Conservation (phyloP, 257 asterid species). For the Solanum peruvianum region DNA sequence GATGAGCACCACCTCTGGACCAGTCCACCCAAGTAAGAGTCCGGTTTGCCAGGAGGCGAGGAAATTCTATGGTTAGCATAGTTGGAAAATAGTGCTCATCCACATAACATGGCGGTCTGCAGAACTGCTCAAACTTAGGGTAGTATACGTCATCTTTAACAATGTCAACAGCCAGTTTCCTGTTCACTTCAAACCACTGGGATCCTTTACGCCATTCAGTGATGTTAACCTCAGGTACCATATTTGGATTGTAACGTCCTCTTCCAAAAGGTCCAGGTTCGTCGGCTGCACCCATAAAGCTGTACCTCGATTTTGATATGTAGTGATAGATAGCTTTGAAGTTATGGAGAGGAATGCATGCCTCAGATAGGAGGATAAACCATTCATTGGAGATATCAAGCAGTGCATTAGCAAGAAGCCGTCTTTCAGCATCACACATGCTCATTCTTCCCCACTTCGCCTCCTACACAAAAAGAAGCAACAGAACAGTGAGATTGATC, state of each 20-base stretch:
- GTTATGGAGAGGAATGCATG: slow-evolving; percentile 35
- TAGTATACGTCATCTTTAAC: slow-evolving; percentile 17
- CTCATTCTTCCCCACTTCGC: slow-evolving; percentile 42
- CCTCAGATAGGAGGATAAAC: slow-evolving; percentile 33
- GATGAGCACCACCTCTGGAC: slow-evolving; percentile 95
- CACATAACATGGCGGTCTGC: slow-evolving; percentile 33
- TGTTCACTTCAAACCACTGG: slow-evolving; percentile 35
- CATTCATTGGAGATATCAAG: slow-evolving; percentile 38
- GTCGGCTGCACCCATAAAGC: slow-evolving; percentile 27
- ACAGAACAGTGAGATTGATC: background rate
- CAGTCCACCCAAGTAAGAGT: slow-evolving; percentile 82
- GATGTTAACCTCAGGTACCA: slow-evolving; percentile 25
- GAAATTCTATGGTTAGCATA: slow-evolving; percentile 60
- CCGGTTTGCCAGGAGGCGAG: slow-evolving; percentile 63
- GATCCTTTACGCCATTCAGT: slow-evolving; percentile 38
- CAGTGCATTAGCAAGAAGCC: slow-evolving; percentile 35
- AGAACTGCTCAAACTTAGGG: slow-evolving; percentile 30
- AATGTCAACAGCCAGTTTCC: slow-evolving; percentile 28
- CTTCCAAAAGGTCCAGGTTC: slow-evolving; percentile 32
- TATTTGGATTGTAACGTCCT: slow-evolving; percentile 23
- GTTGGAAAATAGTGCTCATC: slow-evolving; percentile 43
- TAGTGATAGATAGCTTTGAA: slow-evolving; percentile 21
- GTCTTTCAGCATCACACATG: slow-evolving; percentile 43
- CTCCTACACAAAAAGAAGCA: slow-evolving; percentile 10
- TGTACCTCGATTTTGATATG: slow-evolving; percentile 24